Conservation (phyloP, 306 rosid species). For the Malus orientalis region DNA sequence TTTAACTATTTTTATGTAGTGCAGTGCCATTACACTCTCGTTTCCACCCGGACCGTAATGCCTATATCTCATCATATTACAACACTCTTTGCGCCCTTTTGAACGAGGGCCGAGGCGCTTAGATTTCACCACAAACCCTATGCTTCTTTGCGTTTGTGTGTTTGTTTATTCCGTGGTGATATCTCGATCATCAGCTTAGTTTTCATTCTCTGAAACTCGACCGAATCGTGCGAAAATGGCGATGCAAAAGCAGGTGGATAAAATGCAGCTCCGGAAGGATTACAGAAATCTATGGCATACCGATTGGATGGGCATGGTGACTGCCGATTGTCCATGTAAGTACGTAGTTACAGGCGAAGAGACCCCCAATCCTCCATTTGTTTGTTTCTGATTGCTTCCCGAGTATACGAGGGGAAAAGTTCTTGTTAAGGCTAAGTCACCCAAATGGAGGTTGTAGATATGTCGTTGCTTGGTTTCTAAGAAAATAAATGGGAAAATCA, state of each 20-base stretch:
- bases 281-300: constrained; percentile 58
- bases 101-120: neutral
- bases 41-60: neutral
- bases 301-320: constrained; percentile 35
- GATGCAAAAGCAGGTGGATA: constrained; percentile 23
- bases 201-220: neutral
- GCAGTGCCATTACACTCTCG: neutral
- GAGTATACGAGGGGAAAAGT: neutral
- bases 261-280: constrained; percentile 55
- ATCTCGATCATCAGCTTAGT: neutral
- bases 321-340: constrained; percentile 37
- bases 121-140: neutral
- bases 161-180: neutral
- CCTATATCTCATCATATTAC: neutral
- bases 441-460: neutral
- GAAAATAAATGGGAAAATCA: neutral
- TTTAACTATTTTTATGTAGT: neutral
- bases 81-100: neutral
- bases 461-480: neutral
- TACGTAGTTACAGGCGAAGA: constrained; percentile 10
- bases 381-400: constrained; percentile 1
- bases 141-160: neutral
- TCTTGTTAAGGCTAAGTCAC: neutral
- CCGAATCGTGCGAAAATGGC: neutral
- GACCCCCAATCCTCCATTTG: constrained; percentile 37